These are phyloP conservation scores for Orbilia oligospora DNA, from an alignment of 2,329 filamentous ascomycete genomes.

Conservation along the genomic window DNA sequence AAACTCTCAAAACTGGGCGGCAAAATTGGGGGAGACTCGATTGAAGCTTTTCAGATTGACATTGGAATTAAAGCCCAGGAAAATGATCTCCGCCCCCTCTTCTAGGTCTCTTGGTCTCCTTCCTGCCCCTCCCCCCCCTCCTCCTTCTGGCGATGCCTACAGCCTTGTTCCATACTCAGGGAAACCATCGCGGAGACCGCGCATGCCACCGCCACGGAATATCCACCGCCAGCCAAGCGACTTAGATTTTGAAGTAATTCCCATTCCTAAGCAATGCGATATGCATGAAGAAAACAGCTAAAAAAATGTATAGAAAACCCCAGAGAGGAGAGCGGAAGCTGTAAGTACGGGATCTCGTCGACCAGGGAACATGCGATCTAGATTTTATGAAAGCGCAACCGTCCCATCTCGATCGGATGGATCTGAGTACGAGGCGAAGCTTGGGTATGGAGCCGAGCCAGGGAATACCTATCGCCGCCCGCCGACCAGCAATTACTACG, in stretches of 20 bases:
- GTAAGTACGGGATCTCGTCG: neutral
- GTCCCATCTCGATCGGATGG: no score
- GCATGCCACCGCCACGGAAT: neutral
- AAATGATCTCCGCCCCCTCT: neutral
- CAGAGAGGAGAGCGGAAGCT: neutral
- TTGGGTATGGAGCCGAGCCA: no score
- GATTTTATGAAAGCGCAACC: no score
- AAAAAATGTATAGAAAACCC: neutral
- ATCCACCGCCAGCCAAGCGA: neutral
- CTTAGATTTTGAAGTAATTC: neutral
- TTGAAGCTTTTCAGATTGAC: slow-evolving; percentile 31
- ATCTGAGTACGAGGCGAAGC: no score
- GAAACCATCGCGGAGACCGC: neutral
- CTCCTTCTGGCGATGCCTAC: neutral
- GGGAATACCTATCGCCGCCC: no score
- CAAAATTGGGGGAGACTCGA: slow-evolving; percentile 12
- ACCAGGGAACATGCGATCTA: neutral
- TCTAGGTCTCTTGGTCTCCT: neutral
- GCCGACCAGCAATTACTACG: no score
- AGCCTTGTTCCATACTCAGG: neutral
- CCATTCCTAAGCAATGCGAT: neutral
- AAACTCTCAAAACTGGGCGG: slow-evolving; percentile 33
- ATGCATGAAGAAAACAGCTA: neutral
- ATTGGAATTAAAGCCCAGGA: neutral
- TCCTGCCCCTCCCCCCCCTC: no score